Evolutionary conservation across 345 rosid species (phyloP), one percentile per base, ranked within the genome.

Genomic region (Microcos paniculata): DNA sequence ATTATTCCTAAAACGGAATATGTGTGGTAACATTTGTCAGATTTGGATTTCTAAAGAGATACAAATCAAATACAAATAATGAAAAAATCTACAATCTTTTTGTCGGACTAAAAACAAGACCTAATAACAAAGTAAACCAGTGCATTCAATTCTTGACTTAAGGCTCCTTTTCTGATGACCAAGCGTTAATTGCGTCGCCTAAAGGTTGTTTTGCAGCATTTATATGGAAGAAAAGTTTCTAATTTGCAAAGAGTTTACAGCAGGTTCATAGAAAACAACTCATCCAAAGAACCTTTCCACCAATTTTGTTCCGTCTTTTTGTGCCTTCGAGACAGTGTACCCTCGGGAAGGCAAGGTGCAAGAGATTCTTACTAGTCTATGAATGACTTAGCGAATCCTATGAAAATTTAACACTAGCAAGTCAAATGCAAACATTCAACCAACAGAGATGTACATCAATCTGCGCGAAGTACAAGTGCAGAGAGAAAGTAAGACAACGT

Each of bases 401-500:
- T 9, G 8, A 46, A 66, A 48, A 46, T 26, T 26, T 46, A 48
- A 67, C 35, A 26, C 42, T 15, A 68, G 40, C 28, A 45, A 66
- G 71, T 45, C 26, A 48, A 46, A 49, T 48, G 42, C 57, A 68
- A 2, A 53, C 49, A 35, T 35, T 71, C 46, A 72, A 55, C 33
- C 24, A 56, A 71, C 21, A 24, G 13, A 12, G 21, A n/a, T n/a
- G 48, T 15, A 23, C 63, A 56, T 3, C 45, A 57, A 66, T 46
- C 43, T 16, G 13, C 28, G 43, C 16, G 10, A 69, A 53, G 26
- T 67, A 67, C 38, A 55, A 49, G 24, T 13, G 23, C 16, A 38
- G 33, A 38, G 68, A 72, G 42, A 66, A 42, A 72, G 33, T n/a
- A 55, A 66, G 74, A 69, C 76, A 43, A 43, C 79, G 33, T 85